Conservation (phyloP, 2,329 filamentous ascomycete species). For the Colletotrichum liriopes region DNA sequence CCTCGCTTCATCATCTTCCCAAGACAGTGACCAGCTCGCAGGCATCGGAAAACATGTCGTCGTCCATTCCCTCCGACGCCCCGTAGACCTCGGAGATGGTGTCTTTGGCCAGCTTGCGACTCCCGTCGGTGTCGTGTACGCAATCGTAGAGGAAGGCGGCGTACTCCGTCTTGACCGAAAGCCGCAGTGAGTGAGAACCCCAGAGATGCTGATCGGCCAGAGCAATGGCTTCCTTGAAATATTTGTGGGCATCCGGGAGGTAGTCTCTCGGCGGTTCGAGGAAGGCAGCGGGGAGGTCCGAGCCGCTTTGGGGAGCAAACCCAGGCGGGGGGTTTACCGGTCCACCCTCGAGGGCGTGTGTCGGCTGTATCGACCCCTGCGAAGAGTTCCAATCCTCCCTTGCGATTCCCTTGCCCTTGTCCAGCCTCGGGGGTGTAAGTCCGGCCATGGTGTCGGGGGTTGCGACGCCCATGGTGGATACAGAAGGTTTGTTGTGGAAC, state of each 20-base stretch:
- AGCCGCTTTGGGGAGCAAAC: conserved; percentile 59
- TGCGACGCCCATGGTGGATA: conserved; percentile 73
- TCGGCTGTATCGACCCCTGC: conserved; percentile 62
- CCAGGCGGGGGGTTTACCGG: conserved; percentile 72
- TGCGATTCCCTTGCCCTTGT: conserved; percentile 68
- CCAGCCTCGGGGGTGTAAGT: conserved; percentile 54
- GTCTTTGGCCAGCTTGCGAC: conserved; percentile 82
- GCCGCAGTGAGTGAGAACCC: conserved; percentile 89
- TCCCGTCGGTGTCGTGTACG: conserved; percentile 83
- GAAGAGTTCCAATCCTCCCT: conserved; percentile 60
- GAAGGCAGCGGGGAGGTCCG: conserved; percentile 66
- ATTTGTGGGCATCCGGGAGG: conserved; percentile 83
- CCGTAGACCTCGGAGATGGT: conserved; percentile 94
- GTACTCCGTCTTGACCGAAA: conserved; percentile 94
- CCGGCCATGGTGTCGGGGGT: conserved; percentile 62
- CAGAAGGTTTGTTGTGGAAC: conserved; percentile 90
- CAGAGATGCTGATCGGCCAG: conserved; percentile 84
- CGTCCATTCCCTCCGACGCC: conserved; percentile 91
- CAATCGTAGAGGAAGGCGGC: conserved; percentile 96
- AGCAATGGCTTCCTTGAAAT: conserved; percentile 83
- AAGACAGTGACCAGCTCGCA: conserved; percentile 89
- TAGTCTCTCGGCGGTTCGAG: conserved; percentile 86
- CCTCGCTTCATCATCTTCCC: conserved; percentile 89
- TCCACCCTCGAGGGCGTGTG: conserved; percentile 69
- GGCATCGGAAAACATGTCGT: conserved; percentile 94